phyloP scores from a whole-genome alignment of 2,329 filamentous ascomycete genomes.

The Cladorrhinum sp. region DNA sequence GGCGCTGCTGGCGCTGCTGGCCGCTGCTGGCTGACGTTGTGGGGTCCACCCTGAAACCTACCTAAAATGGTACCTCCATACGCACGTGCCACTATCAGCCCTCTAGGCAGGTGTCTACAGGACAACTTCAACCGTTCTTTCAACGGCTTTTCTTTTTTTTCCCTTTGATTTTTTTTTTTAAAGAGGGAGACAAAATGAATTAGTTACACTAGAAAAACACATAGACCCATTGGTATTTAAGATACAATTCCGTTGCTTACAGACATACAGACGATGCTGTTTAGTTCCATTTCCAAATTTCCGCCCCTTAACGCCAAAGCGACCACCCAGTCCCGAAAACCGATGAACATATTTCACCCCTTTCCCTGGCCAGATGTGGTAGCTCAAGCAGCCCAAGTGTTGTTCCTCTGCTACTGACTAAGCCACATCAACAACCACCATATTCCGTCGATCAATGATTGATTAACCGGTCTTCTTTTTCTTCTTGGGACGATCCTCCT shows the following conservation, averaged over 20 bases:
- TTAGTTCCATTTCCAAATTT: neutral
- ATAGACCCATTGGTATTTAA: neutral
- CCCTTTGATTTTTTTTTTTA: too few species aligned
- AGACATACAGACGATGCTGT: neutral
- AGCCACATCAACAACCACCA: too few species aligned
- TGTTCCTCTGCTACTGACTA: too few species aligned
- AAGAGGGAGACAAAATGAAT: too few species aligned
- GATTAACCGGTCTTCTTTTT: conserved; percentile 41
- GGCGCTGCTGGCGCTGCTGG: neutral
- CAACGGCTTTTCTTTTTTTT: neutral
- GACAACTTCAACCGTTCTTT: neutral
- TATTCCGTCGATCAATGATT: too few species aligned
- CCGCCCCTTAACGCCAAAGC: neutral
- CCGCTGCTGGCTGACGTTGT: conserved; percentile 9
- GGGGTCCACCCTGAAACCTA: neutral
- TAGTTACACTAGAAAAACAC: neutral
- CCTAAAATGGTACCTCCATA: neutral
- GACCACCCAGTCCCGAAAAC: too few species aligned
- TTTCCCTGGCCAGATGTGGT: too few species aligned
- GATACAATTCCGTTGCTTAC: neutral
- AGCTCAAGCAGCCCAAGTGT: too few species aligned
- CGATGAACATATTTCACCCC: too few species aligned
- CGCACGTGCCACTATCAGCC: conserved; percentile 3
- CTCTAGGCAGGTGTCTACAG: neutral
- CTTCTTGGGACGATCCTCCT: conserved; percentile 41